phyloP scores from a whole-genome alignment of 139 green algal genomes.

The Diplosphaera chodatii region DNA sequence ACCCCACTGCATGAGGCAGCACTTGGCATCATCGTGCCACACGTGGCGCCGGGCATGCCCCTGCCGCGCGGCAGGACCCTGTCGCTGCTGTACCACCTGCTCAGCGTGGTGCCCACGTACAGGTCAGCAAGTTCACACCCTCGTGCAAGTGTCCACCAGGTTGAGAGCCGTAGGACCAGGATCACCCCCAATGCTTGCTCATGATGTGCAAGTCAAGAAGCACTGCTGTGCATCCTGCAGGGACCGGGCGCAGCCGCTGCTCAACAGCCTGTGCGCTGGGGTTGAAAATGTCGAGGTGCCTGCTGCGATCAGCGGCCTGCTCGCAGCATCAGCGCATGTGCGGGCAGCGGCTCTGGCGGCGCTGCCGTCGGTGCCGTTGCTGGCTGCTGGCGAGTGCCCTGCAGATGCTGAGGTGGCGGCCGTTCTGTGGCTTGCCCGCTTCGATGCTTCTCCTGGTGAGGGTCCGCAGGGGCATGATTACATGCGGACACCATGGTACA shows the following conservation, averaged over 20 bases:
- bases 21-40: constrained; percentile 54
- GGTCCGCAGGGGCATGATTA: too few relatives aligned
- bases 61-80: constrained; percentile 47
- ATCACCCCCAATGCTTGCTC: too few relatives aligned
- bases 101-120: constrained; percentile 66
- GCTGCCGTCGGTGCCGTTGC: constrained; percentile 44
- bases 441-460: constrained; percentile 14
- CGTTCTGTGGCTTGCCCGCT: constrained; percentile 50
- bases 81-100: constrained; percentile 65
- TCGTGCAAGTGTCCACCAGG: too few relatives aligned
- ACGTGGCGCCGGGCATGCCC: constrained; percentile 30
- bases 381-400: constrained; percentile 14
- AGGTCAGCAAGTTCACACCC: constrained; percentile 23
- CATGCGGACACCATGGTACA: too few relatives aligned
- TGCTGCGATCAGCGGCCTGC: constrained; percentile 42
- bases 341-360: constrained; percentile 54
- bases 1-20: constrained; percentile 72
- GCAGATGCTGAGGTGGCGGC: constrained; percentile 16
- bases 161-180: too few relatives aligned
- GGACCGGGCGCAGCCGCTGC: constrained; percentile 55
- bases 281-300: constrained; percentile 41
- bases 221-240: too few relatives aligned
- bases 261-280: constrained; percentile 56
- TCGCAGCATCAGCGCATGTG: constrained; percentile 34
- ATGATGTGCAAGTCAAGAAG: too few relatives aligned